Percentiles rank a stretch among this genome's conserved stretches.
Conservation (phyloP, 495 filamentous ascomycete species). For the Acidomyces sp. region DNA sequence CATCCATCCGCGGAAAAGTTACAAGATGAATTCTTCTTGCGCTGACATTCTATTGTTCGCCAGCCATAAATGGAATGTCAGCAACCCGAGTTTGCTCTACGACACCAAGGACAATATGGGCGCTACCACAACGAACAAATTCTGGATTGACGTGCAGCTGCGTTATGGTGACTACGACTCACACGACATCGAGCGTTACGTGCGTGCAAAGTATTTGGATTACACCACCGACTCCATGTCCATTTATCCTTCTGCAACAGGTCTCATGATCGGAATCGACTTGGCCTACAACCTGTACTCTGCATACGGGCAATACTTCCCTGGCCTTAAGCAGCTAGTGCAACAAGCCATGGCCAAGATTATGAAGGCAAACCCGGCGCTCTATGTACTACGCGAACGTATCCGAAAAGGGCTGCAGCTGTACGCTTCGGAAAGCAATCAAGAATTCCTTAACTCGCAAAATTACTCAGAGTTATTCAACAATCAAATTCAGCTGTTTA, state of each 20-base stretch:
- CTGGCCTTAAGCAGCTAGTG: conserved; percentile 86
- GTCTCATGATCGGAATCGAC: conserved; percentile 97
- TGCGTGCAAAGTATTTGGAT: conserved; percentile 95
- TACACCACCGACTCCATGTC: conserved; percentile 99
- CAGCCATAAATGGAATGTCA: conserved; percentile 98
- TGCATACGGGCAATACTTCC: conserved; percentile 97
- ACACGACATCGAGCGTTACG: conserved; percentile 96
- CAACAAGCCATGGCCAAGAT: conserved; percentile 99
- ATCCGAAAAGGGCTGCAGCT: conserved; percentile 97
- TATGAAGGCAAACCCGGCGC: conserved; percentile 97
- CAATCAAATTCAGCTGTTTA: conserved; percentile 97
- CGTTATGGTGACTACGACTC: conserved; percentile 98
- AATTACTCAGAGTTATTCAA: conserved; percentile 99
- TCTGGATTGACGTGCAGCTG: conserved; percentile 98
- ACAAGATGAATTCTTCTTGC: conserved; percentile 99
- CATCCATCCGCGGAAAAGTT: conserved; percentile 97
- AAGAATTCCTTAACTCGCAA: conserved; percentile 98
- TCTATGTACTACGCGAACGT: conserved; percentile 94
- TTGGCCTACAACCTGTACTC: conserved; percentile 97
- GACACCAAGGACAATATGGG: conserved; percentile 96
- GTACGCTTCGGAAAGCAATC: conserved; percentile 97
- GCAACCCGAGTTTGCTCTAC: conserved; percentile 78
- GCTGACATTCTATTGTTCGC: conserved; percentile 97
- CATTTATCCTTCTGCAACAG: conserved; percentile 95
- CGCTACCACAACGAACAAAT: conserved; percentile 92